Conservation (phyloP, 2,329 filamentous ascomycete genomes). For the Cordyceps tenuipes region DNA sequence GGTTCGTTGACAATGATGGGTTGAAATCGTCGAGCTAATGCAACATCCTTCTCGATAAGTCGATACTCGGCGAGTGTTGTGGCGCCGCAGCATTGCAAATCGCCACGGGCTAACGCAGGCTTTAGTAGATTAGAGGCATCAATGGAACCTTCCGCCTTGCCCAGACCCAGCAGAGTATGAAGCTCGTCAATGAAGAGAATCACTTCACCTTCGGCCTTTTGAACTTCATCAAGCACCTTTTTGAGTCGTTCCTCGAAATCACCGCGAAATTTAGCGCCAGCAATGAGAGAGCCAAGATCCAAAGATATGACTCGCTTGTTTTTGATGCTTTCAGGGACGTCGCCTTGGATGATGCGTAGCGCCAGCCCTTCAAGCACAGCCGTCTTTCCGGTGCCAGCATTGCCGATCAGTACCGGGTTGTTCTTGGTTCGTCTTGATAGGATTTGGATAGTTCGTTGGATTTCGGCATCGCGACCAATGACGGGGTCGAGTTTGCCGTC, state of each 20-base stretch:
- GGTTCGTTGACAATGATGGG: conserved; percentile 92
- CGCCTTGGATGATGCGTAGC: conserved; percentile 79
- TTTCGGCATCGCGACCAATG: conserved; percentile 85
- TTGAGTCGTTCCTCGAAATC: conserved; percentile 96
- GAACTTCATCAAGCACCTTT: conserved; percentile 81
- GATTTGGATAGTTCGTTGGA: conserved; percentile 90
- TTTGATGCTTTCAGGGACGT: conserved; percentile 93
- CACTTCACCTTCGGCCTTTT: conserved; percentile 79
- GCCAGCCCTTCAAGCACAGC: conserved; percentile 87
- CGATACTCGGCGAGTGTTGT: conserved; percentile 91
- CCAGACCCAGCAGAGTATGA: conserved; percentile 82
- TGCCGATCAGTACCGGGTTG: conserved; percentile 89
- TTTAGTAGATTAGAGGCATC: conserved; percentile 94
- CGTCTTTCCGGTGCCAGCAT: conserved; percentile 87
- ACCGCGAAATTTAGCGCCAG: conserved; percentile 88
- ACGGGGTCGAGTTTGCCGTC: conserved; percentile 92
- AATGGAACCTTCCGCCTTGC: conserved; percentile 92
- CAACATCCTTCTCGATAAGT: conserved; percentile 91
- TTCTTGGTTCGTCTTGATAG: conserved; percentile 91
- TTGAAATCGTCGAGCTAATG: conserved; percentile 85
- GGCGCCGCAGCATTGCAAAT: conserved; percentile 90
- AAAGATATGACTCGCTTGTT: conserved; percentile 83
- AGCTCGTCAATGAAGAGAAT: conserved; percentile 95
- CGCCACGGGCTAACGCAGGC: conserved; percentile 83
- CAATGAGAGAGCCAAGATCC: conserved; percentile 87